Percentiles rank a stretch among this genome's conserved stretches.
Conservation (phyloP, 2,329 filamentous ascomycete genomes). For the Cladorrhinum sp. region DNA sequence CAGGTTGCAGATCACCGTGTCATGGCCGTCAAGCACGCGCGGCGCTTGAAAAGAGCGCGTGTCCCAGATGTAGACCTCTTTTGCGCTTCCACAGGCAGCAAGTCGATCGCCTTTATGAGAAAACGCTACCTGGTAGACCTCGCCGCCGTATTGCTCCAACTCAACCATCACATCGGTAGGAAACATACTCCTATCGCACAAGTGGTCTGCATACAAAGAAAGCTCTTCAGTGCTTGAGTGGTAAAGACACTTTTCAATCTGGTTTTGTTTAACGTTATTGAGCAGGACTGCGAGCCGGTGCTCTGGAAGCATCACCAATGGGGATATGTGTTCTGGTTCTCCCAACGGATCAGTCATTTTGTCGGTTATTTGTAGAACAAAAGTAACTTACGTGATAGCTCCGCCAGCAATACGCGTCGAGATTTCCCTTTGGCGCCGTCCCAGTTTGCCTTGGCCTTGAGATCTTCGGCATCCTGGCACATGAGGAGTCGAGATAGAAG, state of each 20-base stretch:
- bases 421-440: slow-evolving; percentile 76
- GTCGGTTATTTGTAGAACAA: slow-evolving; percentile 31
- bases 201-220: slow-evolving; percentile 85
- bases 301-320: slow-evolving; percentile 94
- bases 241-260: slow-evolving; percentile 81
- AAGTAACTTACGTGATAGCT: slow-evolving; percentile 68
- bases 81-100: slow-evolving; percentile 77
- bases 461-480: slow-evolving; percentile 74
- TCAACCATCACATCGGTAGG: slow-evolving; percentile 70
- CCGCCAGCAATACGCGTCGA: slow-evolving; percentile 69
- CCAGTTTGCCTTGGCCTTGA: slow-evolving; percentile 77
- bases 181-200: slow-evolving; percentile 76
- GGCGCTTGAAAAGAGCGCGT: slow-evolving; percentile 65
- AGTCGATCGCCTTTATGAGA: slow-evolving; percentile 81
- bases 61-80: slow-evolving; percentile 77
- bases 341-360: slow-evolving; percentile 22
- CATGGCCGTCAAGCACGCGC: slow-evolving; percentile 63
- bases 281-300: slow-evolving; percentile 80
- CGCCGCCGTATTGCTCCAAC: slow-evolving; percentile 69
- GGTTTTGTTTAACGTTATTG: slow-evolving; percentile 76
- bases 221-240: slow-evolving; percentile 78
- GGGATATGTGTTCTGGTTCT: slow-evolving; percentile 75
- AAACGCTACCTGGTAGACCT: slow-evolving; percentile 90
- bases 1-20: slow-evolving; percentile 67
- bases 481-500: slow-evolving; percentile 86